These are phyloP conservation scores for Solanum commersonii DNA, from an alignment of 257 asterid species.

Conservation along the genomic window DNA sequence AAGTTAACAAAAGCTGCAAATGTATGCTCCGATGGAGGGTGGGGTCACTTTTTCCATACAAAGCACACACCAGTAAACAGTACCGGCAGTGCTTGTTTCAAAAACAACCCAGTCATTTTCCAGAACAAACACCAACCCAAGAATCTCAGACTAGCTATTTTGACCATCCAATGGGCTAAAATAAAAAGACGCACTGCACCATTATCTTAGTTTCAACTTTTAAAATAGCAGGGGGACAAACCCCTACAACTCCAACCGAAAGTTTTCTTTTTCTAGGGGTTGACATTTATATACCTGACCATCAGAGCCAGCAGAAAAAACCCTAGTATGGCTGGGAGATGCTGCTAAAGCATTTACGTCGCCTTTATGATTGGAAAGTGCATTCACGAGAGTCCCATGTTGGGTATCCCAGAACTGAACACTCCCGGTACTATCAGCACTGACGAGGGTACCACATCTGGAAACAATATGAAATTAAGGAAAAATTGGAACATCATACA, in stretches of 20 bases:
- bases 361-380: conserved; percentile 82
- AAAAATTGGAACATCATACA: not conserved
- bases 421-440: conserved; percentile 86
- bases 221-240: not conserved
- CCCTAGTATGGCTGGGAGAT: conserved; percentile 75
- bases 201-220: not conserved
- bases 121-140: not conserved
- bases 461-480: not conserved
- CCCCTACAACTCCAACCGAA: not conserved
- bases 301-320: conserved; percentile 91
- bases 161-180: not conserved
- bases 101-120: not conserved
- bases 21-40: not conserved
- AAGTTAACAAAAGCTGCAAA: not conserved
- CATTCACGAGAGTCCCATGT: conserved; percentile 81
- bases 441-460: conserved; percentile 52
- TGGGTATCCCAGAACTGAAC: conserved; percentile 91
- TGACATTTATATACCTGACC: conserved; percentile 63
- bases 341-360: conserved; percentile 87
- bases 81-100: not conserved
- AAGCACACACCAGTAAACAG: not conserved
- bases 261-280: not conserved
- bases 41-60: not conserved
- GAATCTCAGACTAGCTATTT: not conserved
- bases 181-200: not conserved